Evolutionary conservation across 139 green algal species (phyloP), one percentile per base, ranked within the genome.

Genomic region (Coelastrella sp.): DNA sequence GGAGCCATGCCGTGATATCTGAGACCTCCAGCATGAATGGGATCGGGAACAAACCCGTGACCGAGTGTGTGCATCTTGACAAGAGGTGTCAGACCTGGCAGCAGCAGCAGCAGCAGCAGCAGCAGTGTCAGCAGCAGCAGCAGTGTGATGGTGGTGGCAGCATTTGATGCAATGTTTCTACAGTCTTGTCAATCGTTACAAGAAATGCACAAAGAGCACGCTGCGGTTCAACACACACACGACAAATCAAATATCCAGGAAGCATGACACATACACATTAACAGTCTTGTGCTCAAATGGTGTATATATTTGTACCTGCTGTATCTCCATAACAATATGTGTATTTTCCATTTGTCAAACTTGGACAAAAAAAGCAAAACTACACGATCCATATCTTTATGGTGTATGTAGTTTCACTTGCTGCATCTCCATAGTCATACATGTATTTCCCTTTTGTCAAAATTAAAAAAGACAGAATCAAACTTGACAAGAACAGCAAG

Each of bases 51-150:
- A 75, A 86, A 89, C 5, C 45, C 32, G 45, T 64, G 34, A 19
- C 79, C 79, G n/a, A 89, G 85, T 11, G 79, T 89, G 85, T 89
- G 85, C 85, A 89, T 89, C 85, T 89, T 89, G 15, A 89, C 57
- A 45, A 89, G 79, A 23, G 85, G 85, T 0, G 85, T 89, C 38
- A 89, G 85, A 37, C 85, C 85, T 37, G 76, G 53, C 53, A 64
- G 53, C 53, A 64, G 53, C 53, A 64, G 53, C 53, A 63, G 53
- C 53, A 63, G 53, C 53, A 63, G 53, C 53, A 63, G 53, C 19
- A 27, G 53, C 53, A 64, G 15, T 21, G 27, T 17, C 53, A 63
- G 53, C 53, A 63, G 53, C 17, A 64, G 21, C 17, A 34, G 1
- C 53, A 1, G 53, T 21, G n/a, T n/a, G n/a, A n/a, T n/a, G n/a